Base-by-base conservation (phyloP, 75 land plant species). In the Larix kaempferi region DNA sequence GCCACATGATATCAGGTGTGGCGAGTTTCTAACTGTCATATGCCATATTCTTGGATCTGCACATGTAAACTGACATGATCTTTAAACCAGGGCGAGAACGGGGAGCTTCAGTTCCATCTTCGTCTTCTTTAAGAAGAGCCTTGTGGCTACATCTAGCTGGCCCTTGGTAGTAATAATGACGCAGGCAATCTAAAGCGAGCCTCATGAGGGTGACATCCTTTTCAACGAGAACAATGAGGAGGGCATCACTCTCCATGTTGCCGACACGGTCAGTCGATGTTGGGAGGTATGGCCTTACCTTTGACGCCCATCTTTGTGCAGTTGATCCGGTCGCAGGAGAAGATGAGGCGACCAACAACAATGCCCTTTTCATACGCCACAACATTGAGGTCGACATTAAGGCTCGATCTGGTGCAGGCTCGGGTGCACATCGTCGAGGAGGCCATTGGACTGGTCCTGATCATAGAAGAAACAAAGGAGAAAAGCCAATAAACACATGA, bases 291-390 rank as follows among this genome's bases (percentile, higher is more conserved):
- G n/a, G 99, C 98, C 80, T 96, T 96, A 5, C 99, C 99, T 0
- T 97, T 97, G 55, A 96, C 92, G 13, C 99, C 99, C 99, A 96
- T 96, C 73, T 93, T 94, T 5, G 99, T 96, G 57, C 99, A 96
- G 76, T 96, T 97, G 58, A 96, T 96, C 37, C 90, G 75, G 76
- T 96, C 99, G 0, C 99, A 97, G 14, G 80, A 75, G 71, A 96
- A 94, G 22, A 89, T 79, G 11, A 96, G 76, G 55, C 98, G 76
- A 1, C 94, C 94, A 1, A 92, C 94, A 21, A 92, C 94, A 6
- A 92, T 92, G 6, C 94, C 94, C 65, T 90, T 92, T 84, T 92
- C 94, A 4, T 92, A 80, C 1, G 94, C 94, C 22, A 92, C 83
- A 15, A 89, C 94, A 62, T 92, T 88, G 59, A n/a, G n/a, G n/a